phyloP scores from a whole-genome alignment of 129 eudicot genomes.

The Scalesia atractyloides region DNA sequence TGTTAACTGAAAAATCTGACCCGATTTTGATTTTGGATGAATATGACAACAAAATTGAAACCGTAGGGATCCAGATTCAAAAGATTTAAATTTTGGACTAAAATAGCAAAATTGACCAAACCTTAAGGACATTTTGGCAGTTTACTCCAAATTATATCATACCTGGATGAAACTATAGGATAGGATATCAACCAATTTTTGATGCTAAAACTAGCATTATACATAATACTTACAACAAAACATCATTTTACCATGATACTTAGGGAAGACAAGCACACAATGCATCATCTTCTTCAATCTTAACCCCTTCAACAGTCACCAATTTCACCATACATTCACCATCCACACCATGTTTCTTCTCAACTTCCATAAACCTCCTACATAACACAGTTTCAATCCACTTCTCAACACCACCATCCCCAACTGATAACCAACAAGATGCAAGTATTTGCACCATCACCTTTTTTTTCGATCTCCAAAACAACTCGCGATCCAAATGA shows the following conservation, averaged over 20 bases:
- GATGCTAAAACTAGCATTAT: no score
- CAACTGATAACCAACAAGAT: constrained; percentile 57
- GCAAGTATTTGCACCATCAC: constrained; percentile 75
- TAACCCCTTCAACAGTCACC: constrained; percentile 43
- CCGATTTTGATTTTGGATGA: no score
- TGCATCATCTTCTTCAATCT: constrained; percentile 44
- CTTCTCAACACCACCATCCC: constrained; percentile 36
- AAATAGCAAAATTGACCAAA: no score
- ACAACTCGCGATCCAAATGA: constrained; percentile 33
- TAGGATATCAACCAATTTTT: no score
- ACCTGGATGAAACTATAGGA: no score
- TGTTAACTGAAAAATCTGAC: no score
- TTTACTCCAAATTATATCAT: no score
- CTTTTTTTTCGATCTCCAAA: constrained; percentile 62
- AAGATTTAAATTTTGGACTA: no score
- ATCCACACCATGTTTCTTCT: constrained; percentile 34
- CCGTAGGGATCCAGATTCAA: no score
- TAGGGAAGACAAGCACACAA: constrained; percentile 57
- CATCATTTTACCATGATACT: constrained; percentile 41
- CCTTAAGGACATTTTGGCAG: no score
- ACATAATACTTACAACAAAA: constrained; percentile 26
- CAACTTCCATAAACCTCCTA: constrained; percentile 47
- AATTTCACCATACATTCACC: constrained; percentile 44
- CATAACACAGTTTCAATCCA: constrained; percentile 64
- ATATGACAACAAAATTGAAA: no score